Base-by-base conservation (phyloP, 2,329 filamentous ascomycete genomes). In the Hymenotorrendiella dingleyae region DNA sequence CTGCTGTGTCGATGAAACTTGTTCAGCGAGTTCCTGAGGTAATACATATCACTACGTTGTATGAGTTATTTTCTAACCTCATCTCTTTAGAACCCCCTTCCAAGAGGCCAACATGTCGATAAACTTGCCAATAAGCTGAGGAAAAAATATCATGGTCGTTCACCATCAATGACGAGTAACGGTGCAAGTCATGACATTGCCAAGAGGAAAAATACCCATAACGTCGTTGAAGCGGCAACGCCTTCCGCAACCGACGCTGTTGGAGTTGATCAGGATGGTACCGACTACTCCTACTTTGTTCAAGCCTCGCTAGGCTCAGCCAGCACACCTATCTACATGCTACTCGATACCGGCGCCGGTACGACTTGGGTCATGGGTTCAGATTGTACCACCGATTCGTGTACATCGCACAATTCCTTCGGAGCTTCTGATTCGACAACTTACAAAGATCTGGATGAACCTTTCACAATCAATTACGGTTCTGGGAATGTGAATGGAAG, bases 331-430 rank as follows among this genome's bases (percentile, higher is more conserved):
- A 53, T 83, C 52, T 76, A 75, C 53, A 75, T 84, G 73, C 69
- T 84, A 20, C 64, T 84, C 44, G 80, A 84, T 58, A 82, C 80
- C 6, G 80, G 80, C 20, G 78, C 80, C 28, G 76, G 76, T 17
- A 87, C 86, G 45, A 88, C 82, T 10, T 95, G 89, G 89, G 78
- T 94, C 16, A 93, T 93, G 78, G 77, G 82, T 22, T 69, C 78
- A 12, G 67, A 72, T 42, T 95, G 89, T 67, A 71, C 62, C 12
- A 78, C 78, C 3, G 63, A 71, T 19, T 76, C 86, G 4, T 95
- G 89, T 61, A 60, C 65, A 22, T 68, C 71, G 52, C 89, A 94
- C 62, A 79, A 79, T 55, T 78, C 74, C 0, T 91, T 87, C 58
- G 83, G 84, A 11, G 59, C 72, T 4, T 64, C 67, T 3, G 75